phyloP scores from a whole-genome alignment of 2,329 filamentous ascomycete species.

The Cladosporium cucumerinum region DNA sequence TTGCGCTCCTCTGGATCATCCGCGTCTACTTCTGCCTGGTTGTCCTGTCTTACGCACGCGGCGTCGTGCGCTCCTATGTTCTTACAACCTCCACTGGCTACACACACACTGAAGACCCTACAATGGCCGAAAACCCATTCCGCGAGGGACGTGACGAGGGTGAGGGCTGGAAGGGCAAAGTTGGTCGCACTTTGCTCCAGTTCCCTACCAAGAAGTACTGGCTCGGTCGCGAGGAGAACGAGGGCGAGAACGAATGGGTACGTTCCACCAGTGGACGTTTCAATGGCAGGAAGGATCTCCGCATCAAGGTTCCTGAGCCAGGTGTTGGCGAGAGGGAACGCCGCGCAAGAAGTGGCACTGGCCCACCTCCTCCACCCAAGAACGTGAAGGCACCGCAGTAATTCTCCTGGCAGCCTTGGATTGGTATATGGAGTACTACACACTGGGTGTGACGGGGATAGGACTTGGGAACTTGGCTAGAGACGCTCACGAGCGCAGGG shows the following conservation, averaged over 20 bases:
- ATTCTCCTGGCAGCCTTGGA: not conserved
- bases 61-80: slow-evolving; percentile 69
- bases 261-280: slow-evolving; percentile 61
- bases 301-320: slow-evolving; percentile 42
- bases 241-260: slow-evolving; percentile 66
- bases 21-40: slow-evolving; percentile 81
- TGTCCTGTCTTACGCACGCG: slow-evolving; percentile 76
- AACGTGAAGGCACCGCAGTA: slow-evolving; percentile 8
- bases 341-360: slow-evolving; percentile 60
- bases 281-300: slow-evolving; percentile 39
- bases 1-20: slow-evolving; percentile 69
- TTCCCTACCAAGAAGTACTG: slow-evolving; percentile 71
- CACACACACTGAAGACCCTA: slow-evolving; percentile 41
- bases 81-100: slow-evolving; percentile 39
- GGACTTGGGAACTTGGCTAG: not conserved
- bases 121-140: slow-evolving; percentile 65
- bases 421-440: not conserved
- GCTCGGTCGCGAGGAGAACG: slow-evolving; percentile 63
- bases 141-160: slow-evolving; percentile 66
- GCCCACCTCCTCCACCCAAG: slow-evolving; percentile 41
- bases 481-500: not conserved
- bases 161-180: slow-evolving; percentile 71
- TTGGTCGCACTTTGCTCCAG: slow-evolving; percentile 75
- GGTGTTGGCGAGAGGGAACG: slow-evolving; percentile 57
- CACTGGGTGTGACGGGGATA: not conserved